Base-by-base conservation (phyloP, 208 protist species). In the Balamuthia mandrillaris region DNA sequence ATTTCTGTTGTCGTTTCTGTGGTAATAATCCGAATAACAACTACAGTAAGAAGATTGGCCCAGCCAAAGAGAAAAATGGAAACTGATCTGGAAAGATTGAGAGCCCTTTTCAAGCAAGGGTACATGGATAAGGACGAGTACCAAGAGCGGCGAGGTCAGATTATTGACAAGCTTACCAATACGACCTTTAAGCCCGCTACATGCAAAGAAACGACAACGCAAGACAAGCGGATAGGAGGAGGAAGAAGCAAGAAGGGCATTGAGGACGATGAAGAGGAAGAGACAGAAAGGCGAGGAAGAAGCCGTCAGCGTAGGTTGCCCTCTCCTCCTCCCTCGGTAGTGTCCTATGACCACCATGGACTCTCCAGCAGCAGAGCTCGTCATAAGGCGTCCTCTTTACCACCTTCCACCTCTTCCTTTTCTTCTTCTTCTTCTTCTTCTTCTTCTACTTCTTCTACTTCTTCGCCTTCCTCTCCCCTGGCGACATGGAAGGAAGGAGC, bases 91-190 rank as follows among this genome's bases (percentile, higher is more conserved):
- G 27, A 49, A 27, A 79, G 39, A 61, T 49, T 79, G 9, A 12
- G 60, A 27, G 60, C 16, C 12, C 47, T 79, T 2, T 60, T 79
- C 10, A 31, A 5, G n/a, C 47, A 79, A 61, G 70, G 70, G 60
- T 79, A 61, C 29, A 79, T 79, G 10, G 60, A 49, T n/a, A 12
- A 27, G 6, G 42, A 42, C 70, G 70, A 79, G 70, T 79, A 79
- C 18, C 47, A 79, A 37, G 33, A 79, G 6, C 16, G 70, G 9
- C 41, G 70, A 10, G 47, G 60, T 29, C 70, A 79, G 18, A 42
- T 79, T 16, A 79, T 79, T 14, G 70, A 79, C 70, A 79, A 79
- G 21, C 70, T 79, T 27, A 79, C 70, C 41, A 18, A 79, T 37
- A 79, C 70, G 10, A 79, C 70, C 47, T n/a, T 79, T 33, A 29